Percentiles rank a stretch among this genome's conserved stretches.
These are phyloP conservation scores for Laetiporus sulphureus DNA, from an alignment of 1,284 basidiomycete species.

Conservation along the genomic window DNA sequence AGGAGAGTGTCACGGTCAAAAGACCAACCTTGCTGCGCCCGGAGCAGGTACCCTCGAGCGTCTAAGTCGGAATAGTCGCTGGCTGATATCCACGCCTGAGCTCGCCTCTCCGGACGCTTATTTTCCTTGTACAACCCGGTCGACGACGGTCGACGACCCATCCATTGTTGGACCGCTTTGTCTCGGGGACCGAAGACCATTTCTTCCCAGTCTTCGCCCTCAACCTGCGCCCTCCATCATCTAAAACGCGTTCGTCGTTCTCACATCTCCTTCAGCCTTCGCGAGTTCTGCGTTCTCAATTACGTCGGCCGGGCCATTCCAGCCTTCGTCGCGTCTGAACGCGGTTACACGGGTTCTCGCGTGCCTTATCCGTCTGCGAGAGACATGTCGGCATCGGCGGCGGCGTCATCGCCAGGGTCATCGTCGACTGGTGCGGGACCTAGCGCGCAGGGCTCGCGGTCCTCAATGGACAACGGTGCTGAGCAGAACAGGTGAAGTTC, in stretches of 20 bases:
- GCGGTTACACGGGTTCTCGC: constrained; percentile 1
- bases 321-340: neutral
- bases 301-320: constrained; percentile 5
- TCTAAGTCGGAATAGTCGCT: no score
- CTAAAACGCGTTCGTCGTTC: constrained; percentile 5
- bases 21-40: no score
- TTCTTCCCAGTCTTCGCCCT: no score
- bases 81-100: no score
- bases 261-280: constrained; percentile 1
- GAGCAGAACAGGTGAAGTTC: constrained; percentile 64
- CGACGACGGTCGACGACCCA: no score
- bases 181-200: no score
- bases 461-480: constrained; percentile 51
- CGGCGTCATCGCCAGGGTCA: constrained; percentile 29
- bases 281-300: constrained; percentile 1
- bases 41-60: no score
- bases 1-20: no score
- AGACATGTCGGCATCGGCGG: constrained; percentile 15
- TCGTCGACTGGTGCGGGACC: constrained; percentile 40
- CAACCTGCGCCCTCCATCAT: no score
- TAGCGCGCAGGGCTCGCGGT: constrained; percentile 39
- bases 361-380: neutral
- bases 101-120: no score
- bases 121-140: no score
- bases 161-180: no score